These are phyloP conservation scores for Plasmodium reichenowi DNA, from an alignment of 169 alveolate genomes.

Conservation along the genomic window DNA sequence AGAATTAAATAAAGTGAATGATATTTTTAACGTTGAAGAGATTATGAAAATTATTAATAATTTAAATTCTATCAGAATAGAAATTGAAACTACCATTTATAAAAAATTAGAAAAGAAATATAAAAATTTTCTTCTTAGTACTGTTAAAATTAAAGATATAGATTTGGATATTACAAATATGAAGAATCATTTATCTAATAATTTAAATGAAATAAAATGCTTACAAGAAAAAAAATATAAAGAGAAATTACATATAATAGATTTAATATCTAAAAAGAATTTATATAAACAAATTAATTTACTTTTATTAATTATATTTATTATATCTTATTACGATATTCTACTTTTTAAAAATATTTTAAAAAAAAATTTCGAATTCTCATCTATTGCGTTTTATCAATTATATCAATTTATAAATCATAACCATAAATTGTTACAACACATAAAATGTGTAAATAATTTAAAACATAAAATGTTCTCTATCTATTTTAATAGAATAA, in stretches of 20 bases:
- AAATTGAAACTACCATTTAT: conserved; percentile 69
- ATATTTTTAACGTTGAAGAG: conserved; percentile 58
- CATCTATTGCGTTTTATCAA: conserved; percentile 40
- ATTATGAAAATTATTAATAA: conserved; percentile 73
- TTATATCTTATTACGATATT: conserved; percentile 39
- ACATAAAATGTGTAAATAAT: conserved; percentile 36
- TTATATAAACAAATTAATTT: conserved; percentile 51
- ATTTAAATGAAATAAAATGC: conserved; percentile 45
- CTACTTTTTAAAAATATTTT: conserved; percentile 65
- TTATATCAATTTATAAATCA: conserved; percentile 22
- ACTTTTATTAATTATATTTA: conserved; percentile 52
- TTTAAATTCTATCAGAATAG: conserved; percentile 76
- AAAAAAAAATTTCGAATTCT: conserved; percentile 56
- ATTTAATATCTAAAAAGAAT: conserved; percentile 36
- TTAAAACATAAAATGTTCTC: conserved; percentile 50
- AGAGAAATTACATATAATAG: conserved; percentile 46
- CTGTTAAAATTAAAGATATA: conserved; percentile 52
- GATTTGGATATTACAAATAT: conserved; percentile 39
- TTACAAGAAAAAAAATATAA: conserved; percentile 57
- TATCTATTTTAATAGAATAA: conserved; percentile 59
- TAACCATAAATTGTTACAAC: conserved; percentile 7
- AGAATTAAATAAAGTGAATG: conserved; percentile 43
- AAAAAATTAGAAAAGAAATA: conserved; percentile 67
- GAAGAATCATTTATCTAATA: conserved; percentile 28
- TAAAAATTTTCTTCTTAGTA: conserved; percentile 13